Conservation (phyloP, 2,329 filamentous ascomycete species). For the Calonectria pseudoturangicola region DNA sequence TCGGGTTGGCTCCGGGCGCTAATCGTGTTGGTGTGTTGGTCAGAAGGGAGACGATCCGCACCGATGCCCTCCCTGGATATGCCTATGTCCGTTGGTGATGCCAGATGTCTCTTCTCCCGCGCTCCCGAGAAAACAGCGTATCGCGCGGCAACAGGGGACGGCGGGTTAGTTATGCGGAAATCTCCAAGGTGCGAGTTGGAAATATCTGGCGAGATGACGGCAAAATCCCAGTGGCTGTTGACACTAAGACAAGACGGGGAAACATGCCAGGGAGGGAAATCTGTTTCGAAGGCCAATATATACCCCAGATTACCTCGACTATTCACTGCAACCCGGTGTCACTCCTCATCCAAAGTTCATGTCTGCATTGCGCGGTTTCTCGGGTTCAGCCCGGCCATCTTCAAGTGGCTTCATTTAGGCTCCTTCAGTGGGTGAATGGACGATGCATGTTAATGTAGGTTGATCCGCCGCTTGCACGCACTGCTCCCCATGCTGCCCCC, state of each 20-base stretch:
- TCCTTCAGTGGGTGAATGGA: neutral
- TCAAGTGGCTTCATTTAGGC: neutral
- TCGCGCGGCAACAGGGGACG: slow-evolving; percentile 22
- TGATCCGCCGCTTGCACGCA: neutral
- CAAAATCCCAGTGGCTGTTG: neutral
- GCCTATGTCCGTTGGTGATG: neutral
- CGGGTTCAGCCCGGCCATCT: neutral
- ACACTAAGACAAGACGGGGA: neutral
- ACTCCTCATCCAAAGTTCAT: neutral
- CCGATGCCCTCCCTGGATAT: slow-evolving; percentile 10
- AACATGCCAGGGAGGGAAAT: neutral
- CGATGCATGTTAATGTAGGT: neutral
- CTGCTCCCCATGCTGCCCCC: neutral
- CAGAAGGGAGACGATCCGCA: slow-evolving; percentile 30
- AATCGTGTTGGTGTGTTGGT: slow-evolving; percentile 33
- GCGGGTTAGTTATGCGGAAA: slow-evolving; percentile 16
- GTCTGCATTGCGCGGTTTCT: slow-evolving; percentile 15
- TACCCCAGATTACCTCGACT: neutral
- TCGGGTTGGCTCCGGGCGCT: slow-evolving; percentile 35
- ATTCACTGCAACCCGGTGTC: neutral
- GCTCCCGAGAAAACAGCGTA: slow-evolving; percentile 16
- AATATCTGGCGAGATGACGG: slow-evolving; percentile 20
- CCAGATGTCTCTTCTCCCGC: slow-evolving; percentile 13
- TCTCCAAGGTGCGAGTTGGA: slow-evolving; percentile 23
- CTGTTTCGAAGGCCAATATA: slow-evolving; percentile 4